These are phyloP conservation scores for Pedinophyceae sp. DNA, from an alignment of 139 green algal genomes.

Conservation along the genomic window DNA sequence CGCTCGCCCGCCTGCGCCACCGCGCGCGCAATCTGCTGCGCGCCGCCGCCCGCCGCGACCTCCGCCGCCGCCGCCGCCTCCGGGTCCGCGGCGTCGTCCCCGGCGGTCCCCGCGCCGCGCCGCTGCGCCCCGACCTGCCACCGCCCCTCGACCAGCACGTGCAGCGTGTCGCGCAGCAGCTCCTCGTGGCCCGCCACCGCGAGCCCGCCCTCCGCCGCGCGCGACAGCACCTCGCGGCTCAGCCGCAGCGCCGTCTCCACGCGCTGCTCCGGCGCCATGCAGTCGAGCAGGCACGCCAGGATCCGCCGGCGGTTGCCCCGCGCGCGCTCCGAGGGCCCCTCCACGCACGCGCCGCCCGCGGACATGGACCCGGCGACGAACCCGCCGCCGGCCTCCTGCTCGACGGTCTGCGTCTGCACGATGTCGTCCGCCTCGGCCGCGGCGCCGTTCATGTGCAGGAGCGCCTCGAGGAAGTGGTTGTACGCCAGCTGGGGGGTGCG, in stretches of 20 bases:
- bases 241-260: slow-evolving; percentile 49
- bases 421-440: slow-evolving; percentile 14
- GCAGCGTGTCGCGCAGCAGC: slow-evolving; percentile 59
- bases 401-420: slow-evolving; percentile 6
- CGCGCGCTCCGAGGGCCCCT: not conserved
- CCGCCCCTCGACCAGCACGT: slow-evolving; percentile 22
- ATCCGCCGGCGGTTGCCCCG: slow-evolving; percentile 3
- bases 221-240: slow-evolving; percentile 45
- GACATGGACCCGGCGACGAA: not conserved
- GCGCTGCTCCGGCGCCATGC: slow-evolving; percentile 68
- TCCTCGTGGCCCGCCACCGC: slow-evolving; percentile 34
- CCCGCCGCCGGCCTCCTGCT: not conserved
- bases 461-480: slow-evolving; percentile 79
- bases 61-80: not conserved
- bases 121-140: not conserved
- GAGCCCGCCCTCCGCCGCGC: slow-evolving; percentile 51
- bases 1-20: not conserved
- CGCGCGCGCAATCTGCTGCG: not conserved
- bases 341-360: not conserved
- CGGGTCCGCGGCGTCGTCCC: not conserved
- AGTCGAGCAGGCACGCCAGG: slow-evolving; percentile 33
- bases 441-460: slow-evolving; percentile 75
- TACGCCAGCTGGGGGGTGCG: slow-evolving; percentile 71
- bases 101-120: no score
- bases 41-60: no score